phyloP scores from a whole-genome alignment of 352 stramenopile genomes.

The Proteromonas lacertae region DNA sequence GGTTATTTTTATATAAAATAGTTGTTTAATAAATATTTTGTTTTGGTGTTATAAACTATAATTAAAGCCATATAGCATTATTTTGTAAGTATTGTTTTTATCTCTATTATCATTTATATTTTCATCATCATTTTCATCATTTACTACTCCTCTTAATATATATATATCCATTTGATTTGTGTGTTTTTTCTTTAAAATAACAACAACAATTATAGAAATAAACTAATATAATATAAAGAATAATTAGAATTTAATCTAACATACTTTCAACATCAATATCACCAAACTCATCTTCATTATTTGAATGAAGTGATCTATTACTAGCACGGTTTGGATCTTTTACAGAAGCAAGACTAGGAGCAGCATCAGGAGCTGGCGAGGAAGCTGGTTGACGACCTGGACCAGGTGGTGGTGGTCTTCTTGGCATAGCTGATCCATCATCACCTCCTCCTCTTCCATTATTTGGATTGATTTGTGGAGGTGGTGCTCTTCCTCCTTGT shows the following conservation, averaged over 20 bases:
- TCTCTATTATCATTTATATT: too few relatives aligned
- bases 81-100: too few relatives aligned
- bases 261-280: constrained; percentile 1
- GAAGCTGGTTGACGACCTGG: not conserved
- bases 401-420: not conserved
- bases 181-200: too few relatives aligned
- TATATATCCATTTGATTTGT: too few relatives aligned
- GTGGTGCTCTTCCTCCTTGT: not conserved
- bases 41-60: too few relatives aligned
- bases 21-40: too few relatives aligned
- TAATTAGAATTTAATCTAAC: not conserved
- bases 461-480: not conserved
- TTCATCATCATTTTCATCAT: too few relatives aligned
- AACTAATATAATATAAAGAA: too few relatives aligned
- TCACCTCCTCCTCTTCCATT: not conserved
- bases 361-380: not conserved
- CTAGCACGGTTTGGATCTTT: not conserved
- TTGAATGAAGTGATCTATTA: not conserved
- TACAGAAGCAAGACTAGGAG: not conserved
- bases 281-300: constrained; percentile 2
- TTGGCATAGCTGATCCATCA: not conserved
- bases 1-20: too few relatives aligned
- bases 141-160: too few relatives aligned
- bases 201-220: too few relatives aligned
- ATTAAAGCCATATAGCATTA: too few relatives aligned